Evolutionary conservation across 352 stramenopile species (phyloP), one percentile per base, ranked within the genome.

Genomic region (Globisporangium paddicum): DNA sequence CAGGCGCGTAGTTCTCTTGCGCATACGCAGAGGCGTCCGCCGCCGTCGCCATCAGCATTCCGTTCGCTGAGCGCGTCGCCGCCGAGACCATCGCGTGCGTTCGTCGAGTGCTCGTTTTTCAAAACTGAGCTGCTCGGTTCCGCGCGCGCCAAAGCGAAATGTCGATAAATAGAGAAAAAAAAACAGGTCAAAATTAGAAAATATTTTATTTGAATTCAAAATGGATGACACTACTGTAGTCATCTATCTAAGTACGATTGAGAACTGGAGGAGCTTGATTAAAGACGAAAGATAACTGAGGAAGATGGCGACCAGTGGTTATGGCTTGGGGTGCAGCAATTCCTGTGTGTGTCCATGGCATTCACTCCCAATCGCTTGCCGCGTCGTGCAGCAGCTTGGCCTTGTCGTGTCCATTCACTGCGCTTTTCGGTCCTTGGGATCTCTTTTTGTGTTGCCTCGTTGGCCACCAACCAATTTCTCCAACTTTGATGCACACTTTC

Each of bases 1-100:
- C 52, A 26, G 63, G 66, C 8, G 73, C 66, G 53, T 65, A 30
- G 32, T 80, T 82, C 61, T 82, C 68, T 50, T 72, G 71, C n/a
- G 63, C 60, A n/a, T 65, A 21, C n/a, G 18, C 13, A 37, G 25
- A 23, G 16, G 25, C 16, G 18, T 52, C 46, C 2, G 11, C 16
- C 11, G 40, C n/a, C 45, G 34, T 30, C 9, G 25, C 45, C 16
- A 9, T 21, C 37, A 7, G 14, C 37, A 16, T n/a, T 44, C 18
- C 38, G 25, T 32, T 32, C 19, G 34, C 2, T 13, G 32, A 16
- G 1, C 37, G 32, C n/a, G 30, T 58, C 54, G 35, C 0, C 2
- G 49, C 45, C 47, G 45, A 57, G 37, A 68, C 54, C 71, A 82
- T 82, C 5, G 41, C 18, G 26, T n/a, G 47, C 47, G 34, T 54